Evolutionary conservation across 1,284 basidiomycete species (phyloP).

Genomic region (Malassezia cuniculi): DNA sequence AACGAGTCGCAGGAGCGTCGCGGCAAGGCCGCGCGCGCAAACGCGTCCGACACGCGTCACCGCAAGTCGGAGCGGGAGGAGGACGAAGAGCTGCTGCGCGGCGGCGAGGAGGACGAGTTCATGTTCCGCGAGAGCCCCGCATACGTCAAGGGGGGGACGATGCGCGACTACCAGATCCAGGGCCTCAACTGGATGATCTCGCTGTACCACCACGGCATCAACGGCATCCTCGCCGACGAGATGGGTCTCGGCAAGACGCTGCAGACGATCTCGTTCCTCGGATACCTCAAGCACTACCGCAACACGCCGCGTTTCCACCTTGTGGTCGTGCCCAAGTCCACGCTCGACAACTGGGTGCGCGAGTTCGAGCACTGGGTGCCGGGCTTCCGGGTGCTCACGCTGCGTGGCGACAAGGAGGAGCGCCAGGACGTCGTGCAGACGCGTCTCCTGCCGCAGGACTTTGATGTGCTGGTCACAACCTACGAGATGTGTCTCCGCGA

Average conservation of each 20-base stretch:
- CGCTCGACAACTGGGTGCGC: conserved; percentile 88
- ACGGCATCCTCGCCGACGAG: conserved; percentile 39
- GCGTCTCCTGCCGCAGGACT: conserved; percentile 71
- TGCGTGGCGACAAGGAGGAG: conserved; percentile 82
- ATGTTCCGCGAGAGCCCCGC: conserved; percentile 36
- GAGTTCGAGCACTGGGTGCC: conserved; percentile 89
- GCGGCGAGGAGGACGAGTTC: conserved; percentile 60
- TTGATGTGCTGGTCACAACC: conserved; percentile 88
- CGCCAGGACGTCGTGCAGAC: conserved; percentile 66
- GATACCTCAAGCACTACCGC: conserved; percentile 78
- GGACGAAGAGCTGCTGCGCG: conserved; percentile 59
- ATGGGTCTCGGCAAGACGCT: conserved; percentile 95
- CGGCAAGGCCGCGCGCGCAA: conserved; percentile 17
- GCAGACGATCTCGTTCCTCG: conserved; percentile 93
- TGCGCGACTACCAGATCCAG: conserved; percentile 90
- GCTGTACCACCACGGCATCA: conserved; percentile 38
- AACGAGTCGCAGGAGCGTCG: conserved; percentile 48
- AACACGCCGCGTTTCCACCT: conserved; percentile 71
- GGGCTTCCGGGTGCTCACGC: conserved; percentile 60
- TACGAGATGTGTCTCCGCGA: conserved; percentile 97
- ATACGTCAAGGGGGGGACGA: conserved; percentile 55
- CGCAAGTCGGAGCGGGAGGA: conserved; percentile 79
- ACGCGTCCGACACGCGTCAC: conserved; percentile 59
- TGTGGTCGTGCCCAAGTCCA: conserved; percentile 93
- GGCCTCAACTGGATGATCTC: conserved; percentile 83